phyloP scores from a whole-genome alignment of 2,329 filamentous ascomycete species.

The Capronia coronata region DNA sequence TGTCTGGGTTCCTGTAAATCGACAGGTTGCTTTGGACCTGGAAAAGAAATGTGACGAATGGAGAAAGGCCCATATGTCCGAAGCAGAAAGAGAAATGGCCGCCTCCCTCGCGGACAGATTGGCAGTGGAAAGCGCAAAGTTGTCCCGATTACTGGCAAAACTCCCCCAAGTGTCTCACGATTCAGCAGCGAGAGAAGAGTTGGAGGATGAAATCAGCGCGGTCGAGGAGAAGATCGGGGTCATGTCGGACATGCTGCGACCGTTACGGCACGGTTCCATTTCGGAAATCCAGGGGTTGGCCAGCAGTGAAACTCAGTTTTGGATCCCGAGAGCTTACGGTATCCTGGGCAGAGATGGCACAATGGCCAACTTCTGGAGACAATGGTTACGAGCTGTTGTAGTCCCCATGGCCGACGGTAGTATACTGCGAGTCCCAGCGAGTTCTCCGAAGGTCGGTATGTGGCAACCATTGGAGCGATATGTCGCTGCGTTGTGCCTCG shows the following conservation, averaged over 20 bases:
- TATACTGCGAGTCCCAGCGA: constrained; percentile 74
- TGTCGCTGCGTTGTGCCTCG: constrained; percentile 91
- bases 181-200: constrained; percentile 67
- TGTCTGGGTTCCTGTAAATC: constrained; percentile 82
- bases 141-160: constrained; percentile 79
- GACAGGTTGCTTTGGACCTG: constrained; percentile 70
- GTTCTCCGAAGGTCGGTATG: constrained; percentile 80
- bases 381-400: constrained; percentile 90
- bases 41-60: constrained; percentile 71
- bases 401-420: constrained; percentile 91
- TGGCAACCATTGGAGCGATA: constrained; percentile 97
- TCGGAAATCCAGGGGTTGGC: constrained; percentile 96
- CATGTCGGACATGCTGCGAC: constrained; percentile 92
- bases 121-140: constrained; percentile 76
- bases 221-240: constrained; percentile 95
- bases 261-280: constrained; percentile 85
- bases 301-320: constrained; percentile 88
- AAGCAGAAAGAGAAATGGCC: constrained; percentile 88
- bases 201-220: constrained; percentile 90
- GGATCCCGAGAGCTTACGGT: constrained; percentile 90
- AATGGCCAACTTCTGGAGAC: constrained; percentile 92
- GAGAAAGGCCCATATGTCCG: constrained; percentile 93
- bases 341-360: constrained; percentile 78
- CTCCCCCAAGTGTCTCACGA: constrained; percentile 75
- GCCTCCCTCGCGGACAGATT: constrained; percentile 84